phyloP scores from a whole-genome alignment of 2,329 filamentous ascomycete species.

The Chalaropsis thielavioides region DNA sequence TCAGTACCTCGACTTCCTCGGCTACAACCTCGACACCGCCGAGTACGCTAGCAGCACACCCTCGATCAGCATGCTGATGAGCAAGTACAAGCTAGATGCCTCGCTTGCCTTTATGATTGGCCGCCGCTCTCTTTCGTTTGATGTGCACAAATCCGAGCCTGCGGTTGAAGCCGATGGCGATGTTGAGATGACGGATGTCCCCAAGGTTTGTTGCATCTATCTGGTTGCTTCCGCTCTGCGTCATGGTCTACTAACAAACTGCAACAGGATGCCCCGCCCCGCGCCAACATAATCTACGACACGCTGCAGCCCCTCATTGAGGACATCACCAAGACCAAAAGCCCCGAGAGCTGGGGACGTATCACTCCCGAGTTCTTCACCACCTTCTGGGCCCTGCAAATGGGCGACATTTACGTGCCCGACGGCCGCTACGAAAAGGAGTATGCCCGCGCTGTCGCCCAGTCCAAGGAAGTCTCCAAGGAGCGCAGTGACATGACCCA shows the following conservation, averaged over 20 bases:
- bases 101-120: conserved; percentile 75
- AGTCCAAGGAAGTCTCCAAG: conserved; percentile 50
- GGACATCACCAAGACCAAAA: conserved; percentile 46
- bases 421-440: conserved; percentile 66
- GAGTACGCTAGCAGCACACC: conserved; percentile 72
- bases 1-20: conserved; percentile 81
- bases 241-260: background rate
- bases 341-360: conserved; percentile 49
- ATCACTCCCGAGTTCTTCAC: conserved; percentile 72
- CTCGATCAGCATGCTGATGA: conserved; percentile 56
- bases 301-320: conserved; percentile 57
- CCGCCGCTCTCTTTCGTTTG: conserved; percentile 56
- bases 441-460: conserved; percentile 51
- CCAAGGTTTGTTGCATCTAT: conserved; percentile 6
- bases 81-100: conserved; percentile 64
- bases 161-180: conserved; percentile 6
- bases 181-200: conserved; percentile 16
- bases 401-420: conserved; percentile 67
- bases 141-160: conserved; percentile 28
- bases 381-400: conserved; percentile 81
- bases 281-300: conserved; percentile 12
- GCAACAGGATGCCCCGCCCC: background rate
- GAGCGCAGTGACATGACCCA: conserved; percentile 61
- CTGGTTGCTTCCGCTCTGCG: background rate
- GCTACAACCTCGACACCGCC: conserved; percentile 58